Percentiles rank a stretch among this genome's conserved stretches.
Conservation (phyloP, 1,284 basidiomycete species). For the Moesziomyces aphidis region DNA sequence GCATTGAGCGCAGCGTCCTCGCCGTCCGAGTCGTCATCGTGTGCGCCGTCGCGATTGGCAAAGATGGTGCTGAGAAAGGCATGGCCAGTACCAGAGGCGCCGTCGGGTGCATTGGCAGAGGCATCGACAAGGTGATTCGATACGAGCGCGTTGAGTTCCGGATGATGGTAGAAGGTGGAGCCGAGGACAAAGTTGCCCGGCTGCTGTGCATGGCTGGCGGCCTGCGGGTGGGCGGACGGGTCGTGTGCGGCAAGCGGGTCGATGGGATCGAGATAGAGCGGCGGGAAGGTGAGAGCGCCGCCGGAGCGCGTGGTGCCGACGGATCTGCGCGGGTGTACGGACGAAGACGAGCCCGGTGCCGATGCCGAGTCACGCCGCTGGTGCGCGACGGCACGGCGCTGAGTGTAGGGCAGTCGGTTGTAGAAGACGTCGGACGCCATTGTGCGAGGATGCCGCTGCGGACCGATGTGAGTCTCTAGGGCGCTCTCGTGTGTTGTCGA, state of each 20-base stretch:
- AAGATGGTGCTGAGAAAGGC: slow-evolving; percentile 30
- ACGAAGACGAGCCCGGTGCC: slow-evolving; percentile 1
- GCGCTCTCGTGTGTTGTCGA: too few species aligned
- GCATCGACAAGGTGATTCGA: slow-evolving; percentile 40
- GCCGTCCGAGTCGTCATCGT: slow-evolving; percentile 27
- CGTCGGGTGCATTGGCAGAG: slow-evolving; percentile 24
- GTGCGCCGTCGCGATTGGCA: slow-evolving; percentile 25
- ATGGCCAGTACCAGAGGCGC: slow-evolving; percentile 19
- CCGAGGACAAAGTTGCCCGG: slow-evolving; percentile 37
- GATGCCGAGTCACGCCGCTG: slow-evolving; percentile 15
- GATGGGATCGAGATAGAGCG: slow-evolving; percentile 48
- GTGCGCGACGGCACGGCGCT: slow-evolving; percentile 16
- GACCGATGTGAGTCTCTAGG: neutral
- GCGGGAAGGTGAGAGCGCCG: slow-evolving; percentile 43
- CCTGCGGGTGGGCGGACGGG: slow-evolving; percentile 10
- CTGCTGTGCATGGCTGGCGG: slow-evolving; percentile 17
- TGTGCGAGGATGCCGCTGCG: slow-evolving; percentile 4
- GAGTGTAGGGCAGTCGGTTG: slow-evolving; percentile 35
- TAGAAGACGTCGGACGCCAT: slow-evolving; percentile 50
- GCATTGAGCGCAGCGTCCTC: slow-evolving; percentile 15
- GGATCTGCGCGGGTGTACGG: slow-evolving; percentile 8
- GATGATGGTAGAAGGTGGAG: slow-evolving; percentile 51
- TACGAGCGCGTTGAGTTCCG: slow-evolving; percentile 39
- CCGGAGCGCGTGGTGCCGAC: slow-evolving; percentile 33
- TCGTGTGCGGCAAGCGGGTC: slow-evolving; percentile 14